Evolutionary conservation across 352 stramenopile genomes (phyloP).

Genomic region (Phytophthora chlamydospora): DNA sequence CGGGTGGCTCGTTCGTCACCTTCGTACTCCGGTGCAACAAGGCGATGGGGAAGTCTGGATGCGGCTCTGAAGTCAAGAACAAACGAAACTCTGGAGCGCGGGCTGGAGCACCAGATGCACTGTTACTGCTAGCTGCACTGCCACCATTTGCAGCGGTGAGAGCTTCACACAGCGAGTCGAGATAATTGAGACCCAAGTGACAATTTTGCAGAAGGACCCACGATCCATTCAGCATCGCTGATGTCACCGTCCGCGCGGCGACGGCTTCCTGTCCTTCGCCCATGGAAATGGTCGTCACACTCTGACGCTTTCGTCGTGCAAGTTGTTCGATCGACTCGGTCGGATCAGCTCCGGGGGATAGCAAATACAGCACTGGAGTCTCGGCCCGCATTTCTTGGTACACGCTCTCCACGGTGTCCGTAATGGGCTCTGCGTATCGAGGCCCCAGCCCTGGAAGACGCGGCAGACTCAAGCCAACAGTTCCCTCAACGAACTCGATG

Average conservation of each 20-base stretch:
- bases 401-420: constrained; percentile 75
- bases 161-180: constrained; percentile 65
- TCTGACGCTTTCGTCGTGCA: constrained; percentile 71
- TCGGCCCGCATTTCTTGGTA: constrained; percentile 70
- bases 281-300: constrained; percentile 77
- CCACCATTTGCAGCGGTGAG: constrained; percentile 35
- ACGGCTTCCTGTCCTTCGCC: constrained; percentile 77
- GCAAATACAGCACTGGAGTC: constrained; percentile 72
- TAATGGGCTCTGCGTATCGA: constrained; percentile 67
- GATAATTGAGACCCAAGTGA: constrained; percentile 70
- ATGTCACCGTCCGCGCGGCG: constrained; percentile 55
- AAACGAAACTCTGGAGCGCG: constrained; percentile 63
- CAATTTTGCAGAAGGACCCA: constrained; percentile 88
- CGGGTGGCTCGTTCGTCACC: constrained; percentile 80
- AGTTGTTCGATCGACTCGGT: constrained; percentile 79
- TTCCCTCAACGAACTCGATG: constrained; percentile 65
- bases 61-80: constrained; percentile 77
- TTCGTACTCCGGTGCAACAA: constrained; percentile 73
- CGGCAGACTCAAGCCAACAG: constrained; percentile 30
- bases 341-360: constrained; percentile 73
- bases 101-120: not conserved
- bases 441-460: constrained; percentile 64
- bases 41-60: constrained; percentile 65
- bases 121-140: constrained; percentile 7
- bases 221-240: constrained; percentile 72